Percentiles rank a stretch among this genome's conserved stretches.
Evolutionary conservation across 768 basidiomycete genomes (phyloP).

Genomic region (Amanita fuliginea): DNA sequence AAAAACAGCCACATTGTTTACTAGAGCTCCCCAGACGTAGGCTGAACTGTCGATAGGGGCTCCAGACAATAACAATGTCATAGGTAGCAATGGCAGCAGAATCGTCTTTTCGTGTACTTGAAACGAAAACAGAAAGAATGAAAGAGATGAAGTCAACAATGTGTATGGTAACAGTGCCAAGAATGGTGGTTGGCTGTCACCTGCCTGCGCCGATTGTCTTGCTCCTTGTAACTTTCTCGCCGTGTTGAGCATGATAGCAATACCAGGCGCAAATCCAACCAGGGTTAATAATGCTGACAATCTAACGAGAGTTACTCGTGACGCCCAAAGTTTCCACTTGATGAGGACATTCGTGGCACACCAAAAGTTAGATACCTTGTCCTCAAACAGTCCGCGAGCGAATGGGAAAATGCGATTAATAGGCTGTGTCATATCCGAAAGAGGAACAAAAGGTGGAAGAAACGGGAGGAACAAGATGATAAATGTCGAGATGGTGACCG

Average conservation of each 20-base stretch:
- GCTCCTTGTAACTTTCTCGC: conserved; percentile 19
- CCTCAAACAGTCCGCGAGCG: conserved; percentile 82
- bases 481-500: conserved; percentile 54
- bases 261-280: conserved; percentile 58
- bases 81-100: conserved; percentile 73
- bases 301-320: conserved; percentile 40
- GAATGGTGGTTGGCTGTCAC: conserved; percentile 28
- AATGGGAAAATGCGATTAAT: conserved; percentile 87
- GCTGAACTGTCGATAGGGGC: conserved; percentile 40
- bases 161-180: conserved; percentile 70
- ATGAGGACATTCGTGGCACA: conserved; percentile 83
- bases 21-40: conserved; percentile 61
- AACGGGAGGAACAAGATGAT: conserved; percentile 69
- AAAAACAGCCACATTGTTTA: conserved; percentile 80
- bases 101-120: conserved; percentile 96
- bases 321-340: conserved; percentile 66
- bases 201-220: neutral
- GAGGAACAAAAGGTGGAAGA: conserved; percentile 53
- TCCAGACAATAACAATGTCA: conserved; percentile 63
- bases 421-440: conserved; percentile 43
- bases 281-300: conserved; percentile 58
- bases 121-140: conserved; percentile 95
- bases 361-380: conserved; percentile 98
- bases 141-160: conserved; percentile 71
- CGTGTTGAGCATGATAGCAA: conserved; percentile 29